Percentiles rank a stretch among this genome's conserved stretches.
These are phyloP conservation scores for Blastocystis sp. DNA, from an alignment of 352 stramenopile genomes.

Conservation along the genomic window DNA sequence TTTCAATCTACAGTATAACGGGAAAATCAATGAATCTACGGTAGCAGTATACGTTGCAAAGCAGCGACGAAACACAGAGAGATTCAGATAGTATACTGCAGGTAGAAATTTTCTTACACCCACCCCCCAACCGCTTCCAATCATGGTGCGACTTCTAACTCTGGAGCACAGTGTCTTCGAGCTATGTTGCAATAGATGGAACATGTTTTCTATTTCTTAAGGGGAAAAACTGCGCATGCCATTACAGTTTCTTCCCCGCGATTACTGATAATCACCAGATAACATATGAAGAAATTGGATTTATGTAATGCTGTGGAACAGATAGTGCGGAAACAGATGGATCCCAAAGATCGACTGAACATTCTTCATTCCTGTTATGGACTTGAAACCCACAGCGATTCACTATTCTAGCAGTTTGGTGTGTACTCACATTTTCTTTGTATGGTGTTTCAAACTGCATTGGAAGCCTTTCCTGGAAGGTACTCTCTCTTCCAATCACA, in stretches of 20 bases:
- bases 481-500: neutral
- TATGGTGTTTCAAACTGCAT: neutral
- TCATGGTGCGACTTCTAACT: neutral
- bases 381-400: too few relatives aligned
- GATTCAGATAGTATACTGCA: neutral
- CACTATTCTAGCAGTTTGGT: too few relatives aligned
- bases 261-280: neutral
- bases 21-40: neutral
- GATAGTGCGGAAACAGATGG: too few relatives aligned
- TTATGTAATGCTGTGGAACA: neutral
- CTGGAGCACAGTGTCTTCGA: neutral
- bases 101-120: neutral
- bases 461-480: conserved; percentile 3
- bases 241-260: neutral
- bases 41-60: conserved; percentile 45
- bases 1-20: conserved; percentile 25
- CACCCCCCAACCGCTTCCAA: neutral
- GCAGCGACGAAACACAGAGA: neutral
- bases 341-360: too few relatives aligned
- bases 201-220: neutral
- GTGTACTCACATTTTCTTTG: neutral
- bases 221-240: neutral
- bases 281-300: neutral
- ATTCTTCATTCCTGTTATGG: too few relatives aligned
- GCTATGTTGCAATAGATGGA: neutral